Percentiles rank a stretch among this genome's conserved stretches.
Conservation (phyloP, 2,329 filamentous ascomycete genomes). For the Aspergillus tanneri region DNA sequence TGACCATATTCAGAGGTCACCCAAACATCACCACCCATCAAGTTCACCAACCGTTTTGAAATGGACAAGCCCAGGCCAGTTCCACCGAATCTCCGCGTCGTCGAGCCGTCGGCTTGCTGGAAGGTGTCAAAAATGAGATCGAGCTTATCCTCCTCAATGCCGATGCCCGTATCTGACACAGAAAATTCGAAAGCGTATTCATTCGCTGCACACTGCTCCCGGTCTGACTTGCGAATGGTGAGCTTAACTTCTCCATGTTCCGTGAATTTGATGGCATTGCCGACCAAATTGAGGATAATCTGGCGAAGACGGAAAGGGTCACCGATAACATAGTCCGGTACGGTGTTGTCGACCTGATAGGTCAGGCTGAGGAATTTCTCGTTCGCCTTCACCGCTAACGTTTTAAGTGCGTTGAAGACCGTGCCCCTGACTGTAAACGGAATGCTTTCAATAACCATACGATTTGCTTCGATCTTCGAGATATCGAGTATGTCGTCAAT, state of each 20-base stretch:
- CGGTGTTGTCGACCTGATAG: constrained; percentile 88
- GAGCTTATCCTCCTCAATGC: constrained; percentile 91
- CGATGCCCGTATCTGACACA: constrained; percentile 94
- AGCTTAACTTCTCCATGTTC: constrained; percentile 95
- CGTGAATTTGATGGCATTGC: constrained; percentile 98
- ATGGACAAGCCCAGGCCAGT: constrained; percentile 93
- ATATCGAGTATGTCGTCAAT: constrained; percentile 78
- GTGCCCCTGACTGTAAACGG: constrained; percentile 91
- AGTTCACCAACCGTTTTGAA: constrained; percentile 87
- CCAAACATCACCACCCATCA: constrained; percentile 97
- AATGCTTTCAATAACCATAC: constrained; percentile 98
- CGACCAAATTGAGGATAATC: constrained; percentile 94
- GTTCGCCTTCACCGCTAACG: constrained; percentile 93
- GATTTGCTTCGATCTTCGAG: constrained; percentile 82
- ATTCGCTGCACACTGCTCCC: constrained; percentile 64
- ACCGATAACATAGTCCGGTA: constrained; percentile 92
- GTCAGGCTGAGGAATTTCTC: constrained; percentile 91
- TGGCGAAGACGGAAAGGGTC: constrained; percentile 95
- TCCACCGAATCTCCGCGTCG: constrained; percentile 92
- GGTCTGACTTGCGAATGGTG: constrained; percentile 73
- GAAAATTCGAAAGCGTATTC: constrained; percentile 95
- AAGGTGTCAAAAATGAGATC: constrained; percentile 98
- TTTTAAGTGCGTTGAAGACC: constrained; percentile 96
- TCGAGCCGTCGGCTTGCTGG: constrained; percentile 96
- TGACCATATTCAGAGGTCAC: constrained; percentile 88